Conservation (phyloP, 352 stramenopile genomes). For the Phytophthora constricta region DNA sequence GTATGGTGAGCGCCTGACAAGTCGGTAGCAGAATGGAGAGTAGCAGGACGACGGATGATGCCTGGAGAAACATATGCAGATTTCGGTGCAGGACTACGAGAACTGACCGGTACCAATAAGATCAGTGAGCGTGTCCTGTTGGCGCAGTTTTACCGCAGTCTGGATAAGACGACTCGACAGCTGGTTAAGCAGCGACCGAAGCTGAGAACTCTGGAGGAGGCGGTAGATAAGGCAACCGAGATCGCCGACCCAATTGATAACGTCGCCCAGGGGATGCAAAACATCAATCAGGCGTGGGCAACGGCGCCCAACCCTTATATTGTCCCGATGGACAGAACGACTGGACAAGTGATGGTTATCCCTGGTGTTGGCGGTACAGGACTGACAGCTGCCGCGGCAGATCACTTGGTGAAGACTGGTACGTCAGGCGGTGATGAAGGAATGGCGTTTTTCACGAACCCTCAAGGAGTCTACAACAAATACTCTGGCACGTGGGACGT, state of each 20-base stretch:
- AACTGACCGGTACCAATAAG: not conserved
- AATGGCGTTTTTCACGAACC: conserved; percentile 12
- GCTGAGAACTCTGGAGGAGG: not conserved
- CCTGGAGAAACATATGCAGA: no score
- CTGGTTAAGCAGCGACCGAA: not conserved
- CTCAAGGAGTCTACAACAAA: conserved; percentile 1
- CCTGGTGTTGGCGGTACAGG: conserved; percentile 9
- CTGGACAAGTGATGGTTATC: not conserved
- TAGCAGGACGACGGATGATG: no score
- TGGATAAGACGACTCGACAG: not conserved
- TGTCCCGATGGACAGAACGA: not conserved
- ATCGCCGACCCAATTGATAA: conserved; percentile 5
- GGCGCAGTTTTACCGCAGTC: not conserved
- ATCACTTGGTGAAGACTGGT: no score
- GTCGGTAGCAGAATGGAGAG: not conserved
- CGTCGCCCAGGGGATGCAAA: not conserved
- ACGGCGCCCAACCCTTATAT: not conserved
- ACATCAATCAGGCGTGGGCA: not conserved
- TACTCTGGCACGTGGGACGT: not conserved
- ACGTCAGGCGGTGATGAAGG: not conserved
- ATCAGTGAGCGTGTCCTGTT: not conserved
- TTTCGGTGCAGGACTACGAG: not conserved
- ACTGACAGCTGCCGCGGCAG: not conserved
- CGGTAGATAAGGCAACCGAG: not conserved
- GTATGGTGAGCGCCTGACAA: conserved; percentile 1